phyloP scores from a whole-genome alignment of 108 stramenopile genomes.

The Discostella stelligeroides region DNA sequence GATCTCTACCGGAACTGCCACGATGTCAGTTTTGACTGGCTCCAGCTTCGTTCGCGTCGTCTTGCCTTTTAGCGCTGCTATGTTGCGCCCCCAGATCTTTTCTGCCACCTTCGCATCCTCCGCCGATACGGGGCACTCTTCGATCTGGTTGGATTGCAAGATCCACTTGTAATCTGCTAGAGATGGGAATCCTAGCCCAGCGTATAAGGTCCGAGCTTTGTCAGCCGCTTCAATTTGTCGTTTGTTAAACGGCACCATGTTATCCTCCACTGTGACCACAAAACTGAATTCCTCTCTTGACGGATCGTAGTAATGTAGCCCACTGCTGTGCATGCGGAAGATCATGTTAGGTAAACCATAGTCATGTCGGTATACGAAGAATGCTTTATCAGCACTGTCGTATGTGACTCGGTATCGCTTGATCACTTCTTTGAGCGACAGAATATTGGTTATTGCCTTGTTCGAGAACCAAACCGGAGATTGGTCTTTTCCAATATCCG shows the following conservation, averaged over 20 bases:
- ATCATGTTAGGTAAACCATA: not conserved
- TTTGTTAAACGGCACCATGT: not conserved
- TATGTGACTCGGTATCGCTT: not conserved
- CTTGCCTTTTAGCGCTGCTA: constrained; percentile 19
- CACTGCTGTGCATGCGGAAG: not conserved
- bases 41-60: not conserved
- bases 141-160: constrained; percentile 7
- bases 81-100: constrained; percentile 1
- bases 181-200: constrained; percentile 11
- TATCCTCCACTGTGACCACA: not conserved
- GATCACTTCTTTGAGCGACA: constrained; percentile 2
- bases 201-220: not conserved
- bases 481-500: not conserved
- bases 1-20: not conserved
- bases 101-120: constrained; percentile 12
- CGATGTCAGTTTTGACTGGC: not conserved
- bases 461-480: not conserved
- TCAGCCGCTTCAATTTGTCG: constrained; percentile 5
- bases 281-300: not conserved
- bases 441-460: constrained; percentile 9
- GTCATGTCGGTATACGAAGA: not conserved
- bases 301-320: not conserved
- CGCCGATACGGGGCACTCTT: constrained; percentile 12
- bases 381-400: not conserved
- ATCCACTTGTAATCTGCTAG: constrained; percentile 13